Base-by-base conservation (phyloP, 2,329 filamentous ascomycete species). In the Cladosporium sp. region DNA sequence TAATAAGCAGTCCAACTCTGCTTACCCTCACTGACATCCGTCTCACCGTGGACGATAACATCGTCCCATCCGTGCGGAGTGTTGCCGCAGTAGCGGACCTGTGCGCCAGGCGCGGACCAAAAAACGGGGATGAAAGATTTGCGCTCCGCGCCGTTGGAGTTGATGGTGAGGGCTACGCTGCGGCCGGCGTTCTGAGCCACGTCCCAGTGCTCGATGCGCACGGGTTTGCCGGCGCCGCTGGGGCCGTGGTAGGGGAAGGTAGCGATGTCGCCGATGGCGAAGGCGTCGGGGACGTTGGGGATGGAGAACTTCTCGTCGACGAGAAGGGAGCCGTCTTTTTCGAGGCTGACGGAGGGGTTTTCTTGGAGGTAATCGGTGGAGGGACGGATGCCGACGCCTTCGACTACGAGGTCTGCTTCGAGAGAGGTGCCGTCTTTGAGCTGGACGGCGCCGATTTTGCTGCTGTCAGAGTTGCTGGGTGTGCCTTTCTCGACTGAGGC, bases 121-220 rank as follows among this genome's bases (percentile, higher is more conserved):
- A 98, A 98, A 43, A 98, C 80, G 0, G 93, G 93, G 51, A 93
- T 92, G 69, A 95, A 96, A 2, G 80, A 75, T 59, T 86, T 83
- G 0, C 83, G 75, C 38, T 78, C 69, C 39, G 77, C 67, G 7
- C 77, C 69, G 0, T 85, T 79, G 60, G 85, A 76, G 57, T 83
- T 78, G 62, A 98, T 95, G 60, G 87, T 81, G 46, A 77, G 76
- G 1, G 90, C 93, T 1, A 86, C 92, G 19, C 79, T 78, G 38
- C 92, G 86, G 2, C 93, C 93, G 1, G 88, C 78, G 63, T 97
- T 96, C 65, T 97, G 93, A 4, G 93, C 93, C 2, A 98, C 93
- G 69, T 96, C 92, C 93, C 93, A 98, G 68, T 98, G 93, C 75
- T 98, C 93, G 64, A 97, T 96, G 55, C 93, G 85, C 1, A 86